Evolutionary conservation across 768 basidiomycete species (phyloP).

Genomic region (Phallus indusiatus): DNA sequence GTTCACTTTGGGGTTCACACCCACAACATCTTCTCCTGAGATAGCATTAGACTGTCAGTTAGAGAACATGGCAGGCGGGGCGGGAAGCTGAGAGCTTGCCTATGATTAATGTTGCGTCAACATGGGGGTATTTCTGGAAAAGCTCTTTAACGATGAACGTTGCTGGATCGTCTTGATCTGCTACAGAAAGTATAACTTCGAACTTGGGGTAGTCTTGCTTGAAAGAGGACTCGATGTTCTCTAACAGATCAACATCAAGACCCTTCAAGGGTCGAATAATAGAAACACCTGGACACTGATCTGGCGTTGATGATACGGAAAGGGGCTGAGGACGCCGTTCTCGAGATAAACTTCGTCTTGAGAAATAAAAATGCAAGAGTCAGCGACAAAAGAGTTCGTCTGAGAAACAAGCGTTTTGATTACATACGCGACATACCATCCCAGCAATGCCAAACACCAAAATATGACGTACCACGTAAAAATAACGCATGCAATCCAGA

Average conservation of each 20-base stretch:
- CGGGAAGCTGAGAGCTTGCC: conserved; percentile 37
- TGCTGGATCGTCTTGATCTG: conserved; percentile 80
- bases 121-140: conserved; percentile 65
- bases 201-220: conserved; percentile 84
- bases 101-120: conserved; percentile 64
- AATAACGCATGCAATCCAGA: neutral
- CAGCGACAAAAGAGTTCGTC: neutral
- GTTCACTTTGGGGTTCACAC: conserved; percentile 96
- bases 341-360: conserved; percentile 48
- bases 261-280: conserved; percentile 93
- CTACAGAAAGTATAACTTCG: conserved; percentile 86
- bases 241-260: conserved; percentile 89
- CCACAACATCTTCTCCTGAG: conserved; percentile 72
- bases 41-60: neutral
- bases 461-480: conserved; percentile 2
- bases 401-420: neutral
- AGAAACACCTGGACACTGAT: conserved; percentile 73
- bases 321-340: conserved; percentile 50
- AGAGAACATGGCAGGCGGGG: neutral
- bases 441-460: conserved; percentile 3
- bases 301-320: conserved; percentile 35
- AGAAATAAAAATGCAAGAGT: neutral
- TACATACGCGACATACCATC: conserved; percentile 9
- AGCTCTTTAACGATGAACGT: conserved; percentile 71
- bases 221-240: conserved; percentile 92